Conservation (phyloP, 2,329 filamentous ascomycete species). For the Aspergillus melleus region DNA sequence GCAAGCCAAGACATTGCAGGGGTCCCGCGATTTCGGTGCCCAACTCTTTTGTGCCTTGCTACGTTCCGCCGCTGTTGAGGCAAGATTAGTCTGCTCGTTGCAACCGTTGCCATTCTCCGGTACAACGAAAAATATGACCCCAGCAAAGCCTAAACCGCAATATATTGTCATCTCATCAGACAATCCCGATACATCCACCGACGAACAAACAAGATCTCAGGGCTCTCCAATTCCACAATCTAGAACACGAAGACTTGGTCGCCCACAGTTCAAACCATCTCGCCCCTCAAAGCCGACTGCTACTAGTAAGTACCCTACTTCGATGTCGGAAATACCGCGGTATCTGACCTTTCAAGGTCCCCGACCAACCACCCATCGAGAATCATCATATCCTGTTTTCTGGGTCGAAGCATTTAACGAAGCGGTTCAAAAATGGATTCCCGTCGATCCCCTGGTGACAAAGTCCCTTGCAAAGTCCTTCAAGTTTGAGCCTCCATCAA, state of each 20-base stretch:
- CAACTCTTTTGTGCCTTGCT: constrained; percentile 89
- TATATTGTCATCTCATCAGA: constrained; percentile 42
- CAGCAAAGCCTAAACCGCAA: constrained; percentile 39
- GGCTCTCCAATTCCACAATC: constrained; percentile 17
- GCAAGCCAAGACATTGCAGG: constrained; percentile 68
- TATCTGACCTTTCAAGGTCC: constrained; percentile 32
- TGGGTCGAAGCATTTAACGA: constrained; percentile 93
- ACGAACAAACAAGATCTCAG: constrained; percentile 20
- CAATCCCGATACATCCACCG: constrained; percentile 31
- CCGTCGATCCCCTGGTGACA: constrained; percentile 82
- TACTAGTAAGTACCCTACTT: constrained; percentile 20
- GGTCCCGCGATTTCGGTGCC: constrained; percentile 85
- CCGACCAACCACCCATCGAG: constrained; percentile 53
- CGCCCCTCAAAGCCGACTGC: constrained; percentile 18
- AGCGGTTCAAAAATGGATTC: constrained; percentile 86
- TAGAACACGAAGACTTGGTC: constrained; percentile 34
- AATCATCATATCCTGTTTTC: constrained; percentile 79
- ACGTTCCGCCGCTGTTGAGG: constrained; percentile 75
- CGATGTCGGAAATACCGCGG: not conserved
- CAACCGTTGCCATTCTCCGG: constrained; percentile 73
- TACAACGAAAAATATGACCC: constrained; percentile 43
- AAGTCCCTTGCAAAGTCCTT: constrained; percentile 72
- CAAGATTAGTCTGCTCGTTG: constrained; percentile 84
- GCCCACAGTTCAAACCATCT: constrained; percentile 33
- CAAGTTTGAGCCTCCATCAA: constrained; percentile 78